Evolutionary conservation across 2,329 filamentous ascomycete species (phyloP).

Genomic region (Fonsecaea multimorphosa): DNA sequence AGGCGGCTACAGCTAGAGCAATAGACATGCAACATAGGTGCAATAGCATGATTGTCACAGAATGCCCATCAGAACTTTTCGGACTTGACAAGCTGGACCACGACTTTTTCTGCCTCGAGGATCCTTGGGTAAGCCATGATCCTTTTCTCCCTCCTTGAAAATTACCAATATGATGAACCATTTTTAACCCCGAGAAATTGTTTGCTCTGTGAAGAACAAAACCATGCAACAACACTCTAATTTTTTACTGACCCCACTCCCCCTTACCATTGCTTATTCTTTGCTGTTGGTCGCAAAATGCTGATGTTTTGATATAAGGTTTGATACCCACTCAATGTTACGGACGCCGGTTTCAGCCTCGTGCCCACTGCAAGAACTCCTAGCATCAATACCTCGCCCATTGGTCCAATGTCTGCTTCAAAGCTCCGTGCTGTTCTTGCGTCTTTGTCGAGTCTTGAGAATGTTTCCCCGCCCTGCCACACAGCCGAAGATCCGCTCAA

Average conservation of each 20-base stretch:
- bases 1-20: slow-evolving; percentile 44
- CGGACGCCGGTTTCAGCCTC: background rate
- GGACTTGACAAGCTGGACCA: background rate
- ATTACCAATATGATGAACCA: slow-evolving; percentile 63
- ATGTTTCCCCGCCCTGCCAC: background rate
- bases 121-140: slow-evolving; percentile 33
- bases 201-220: slow-evolving; percentile 62
- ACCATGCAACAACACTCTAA: slow-evolving; percentile 72
- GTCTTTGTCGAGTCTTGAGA: background rate
- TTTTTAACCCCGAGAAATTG: slow-evolving; percentile 69
- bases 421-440: background rate
- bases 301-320: background rate
- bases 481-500: background rate
- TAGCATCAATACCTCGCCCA: background rate
- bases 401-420: background rate
- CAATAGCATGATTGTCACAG: slow-evolving; percentile 35
- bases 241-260: slow-evolving; percentile 68
- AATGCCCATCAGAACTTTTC: background rate
- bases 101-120: background rate
- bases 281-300: background rate
- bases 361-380: background rate
- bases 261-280: slow-evolving; percentile 6
- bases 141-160: slow-evolving; percentile 21
- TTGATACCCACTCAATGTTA: background rate
- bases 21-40: slow-evolving; percentile 45